Conservation (phyloP, 1,139 yeast species). For the Diutina siamensis region DNA sequence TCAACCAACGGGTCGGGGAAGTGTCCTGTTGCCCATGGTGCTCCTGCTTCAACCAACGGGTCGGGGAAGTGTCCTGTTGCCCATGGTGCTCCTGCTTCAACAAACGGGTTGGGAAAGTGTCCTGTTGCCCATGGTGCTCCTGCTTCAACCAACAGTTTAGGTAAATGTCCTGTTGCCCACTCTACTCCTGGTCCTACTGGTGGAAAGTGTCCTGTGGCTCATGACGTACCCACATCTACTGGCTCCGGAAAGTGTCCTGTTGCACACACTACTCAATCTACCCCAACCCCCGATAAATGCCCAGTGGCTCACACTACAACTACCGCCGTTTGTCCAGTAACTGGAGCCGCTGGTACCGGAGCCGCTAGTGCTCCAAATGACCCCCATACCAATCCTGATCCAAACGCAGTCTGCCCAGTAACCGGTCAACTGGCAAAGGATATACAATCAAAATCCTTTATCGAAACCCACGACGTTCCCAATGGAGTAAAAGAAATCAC, state of each 20-base stretch:
- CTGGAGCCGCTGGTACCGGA: background rate
- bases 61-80: conserved; percentile 1
- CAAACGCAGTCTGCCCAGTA: conserved; percentile 1
- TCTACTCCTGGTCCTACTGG: too few relatives aligned
- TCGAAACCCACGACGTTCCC: background rate
- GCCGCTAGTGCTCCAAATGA: background rate
- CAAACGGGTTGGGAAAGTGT: background rate
- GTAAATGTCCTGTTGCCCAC: too few relatives aligned
- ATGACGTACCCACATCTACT: background rate
- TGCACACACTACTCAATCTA: background rate
- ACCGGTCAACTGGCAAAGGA: background rate
- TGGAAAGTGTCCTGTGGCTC: conserved; percentile 1
- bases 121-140: conserved; percentile 1
- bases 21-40: conserved; percentile 2
- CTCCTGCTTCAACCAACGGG: too few relatives aligned
- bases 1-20: background rate
- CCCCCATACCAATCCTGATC: background rate
- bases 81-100: background rate
- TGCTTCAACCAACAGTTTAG: too few relatives aligned
- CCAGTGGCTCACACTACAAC: background rate
- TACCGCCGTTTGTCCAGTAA: background rate
- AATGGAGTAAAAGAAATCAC: background rate
- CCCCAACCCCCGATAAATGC: background rate
- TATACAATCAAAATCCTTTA: background rate
- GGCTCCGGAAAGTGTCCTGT: background rate